phyloP scores from a whole-genome alignment of 805 yeast genomes.

The Trichomonascus vanleenenianus region DNA sequence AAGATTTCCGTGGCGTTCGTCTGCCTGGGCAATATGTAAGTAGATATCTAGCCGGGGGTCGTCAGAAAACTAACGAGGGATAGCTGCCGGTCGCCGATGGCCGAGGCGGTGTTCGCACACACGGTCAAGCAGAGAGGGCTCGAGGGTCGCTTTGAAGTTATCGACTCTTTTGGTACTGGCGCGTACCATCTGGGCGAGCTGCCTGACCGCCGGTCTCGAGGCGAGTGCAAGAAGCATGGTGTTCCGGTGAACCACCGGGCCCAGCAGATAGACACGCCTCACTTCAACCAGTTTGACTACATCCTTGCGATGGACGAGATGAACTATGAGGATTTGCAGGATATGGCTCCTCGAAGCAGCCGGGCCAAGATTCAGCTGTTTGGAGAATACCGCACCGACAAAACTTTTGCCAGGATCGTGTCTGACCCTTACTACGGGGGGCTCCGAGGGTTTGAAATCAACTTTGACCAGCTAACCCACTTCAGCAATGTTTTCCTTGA shows the following conservation, averaged over 20 bases:
- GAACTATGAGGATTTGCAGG: conserved; percentile 37
- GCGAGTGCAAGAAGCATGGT: conserved; percentile 60
- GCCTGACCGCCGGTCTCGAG: conserved; percentile 70
- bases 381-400: conserved; percentile 70
- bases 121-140: conserved; percentile 46
- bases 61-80: background rate
- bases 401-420: conserved; percentile 47
- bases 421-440: conserved; percentile 96
- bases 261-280: conserved; percentile 72
- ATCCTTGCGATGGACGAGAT: conserved; percentile 49
- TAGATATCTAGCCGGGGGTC: background rate
- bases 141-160: conserved; percentile 37
- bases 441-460: conserved; percentile 67
- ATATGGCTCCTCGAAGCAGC: conserved; percentile 34
- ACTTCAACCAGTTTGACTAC: conserved; percentile 46
- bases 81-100: conserved; percentile 95
- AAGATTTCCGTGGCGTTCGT: conserved; percentile 63
- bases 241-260: conserved; percentile 71
- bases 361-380: conserved; percentile 38
- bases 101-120: conserved; percentile 82
- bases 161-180: conserved; percentile 87
- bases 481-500: conserved; percentile 32
- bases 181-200: conserved; percentile 75
- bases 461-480: conserved; percentile 65
- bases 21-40: conserved; percentile 82